These are phyloP conservation scores for Mesembryanthemum crystallinum DNA, from an alignment of 148 eudicot genomes.

Conservation along the genomic window DNA sequence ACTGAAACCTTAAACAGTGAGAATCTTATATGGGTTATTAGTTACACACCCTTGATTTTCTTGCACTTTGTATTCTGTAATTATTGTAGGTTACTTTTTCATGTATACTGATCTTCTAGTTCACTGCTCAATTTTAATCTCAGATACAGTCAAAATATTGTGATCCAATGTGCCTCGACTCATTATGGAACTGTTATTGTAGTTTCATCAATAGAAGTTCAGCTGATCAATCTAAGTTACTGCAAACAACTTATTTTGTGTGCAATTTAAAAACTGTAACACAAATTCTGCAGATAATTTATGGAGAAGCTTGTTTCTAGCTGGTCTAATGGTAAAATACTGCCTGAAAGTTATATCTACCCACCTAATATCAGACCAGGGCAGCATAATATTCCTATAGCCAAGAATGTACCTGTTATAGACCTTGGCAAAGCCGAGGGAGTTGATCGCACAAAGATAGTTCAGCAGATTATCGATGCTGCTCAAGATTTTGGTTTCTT, in stretches of 20 bases:
- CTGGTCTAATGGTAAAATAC: slow-evolving; percentile 13
- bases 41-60: too few relatives aligned
- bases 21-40: too few relatives aligned
- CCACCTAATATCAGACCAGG: slow-evolving; percentile 24
- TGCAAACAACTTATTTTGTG: not conserved
- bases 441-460: not conserved
- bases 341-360: slow-evolving; percentile 22
- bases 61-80: too few relatives aligned
- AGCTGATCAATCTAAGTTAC: not conserved
- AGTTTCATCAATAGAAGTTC: not conserved
- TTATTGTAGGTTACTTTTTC: too few relatives aligned
- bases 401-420: slow-evolving; percentile 10
- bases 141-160: too few relatives aligned
- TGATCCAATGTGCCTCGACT: too few relatives aligned
- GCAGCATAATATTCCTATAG: slow-evolving; percentile 1
- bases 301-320: slow-evolving; percentile 23
- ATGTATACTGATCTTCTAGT: too few relatives aligned
- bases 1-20: too few relatives aligned
- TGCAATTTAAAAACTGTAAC: not conserved
- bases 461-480: slow-evolving; percentile 19
- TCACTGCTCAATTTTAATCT: too few relatives aligned
- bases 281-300: slow-evolving; percentile 9
- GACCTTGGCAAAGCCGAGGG: slow-evolving; percentile 13
- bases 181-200: not conserved
- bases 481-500: slow-evolving; percentile 26